These are phyloP conservation scores for Scedosporium dehoogii DNA, from an alignment of 2,329 filamentous ascomycete species.

Conservation along the genomic window DNA sequence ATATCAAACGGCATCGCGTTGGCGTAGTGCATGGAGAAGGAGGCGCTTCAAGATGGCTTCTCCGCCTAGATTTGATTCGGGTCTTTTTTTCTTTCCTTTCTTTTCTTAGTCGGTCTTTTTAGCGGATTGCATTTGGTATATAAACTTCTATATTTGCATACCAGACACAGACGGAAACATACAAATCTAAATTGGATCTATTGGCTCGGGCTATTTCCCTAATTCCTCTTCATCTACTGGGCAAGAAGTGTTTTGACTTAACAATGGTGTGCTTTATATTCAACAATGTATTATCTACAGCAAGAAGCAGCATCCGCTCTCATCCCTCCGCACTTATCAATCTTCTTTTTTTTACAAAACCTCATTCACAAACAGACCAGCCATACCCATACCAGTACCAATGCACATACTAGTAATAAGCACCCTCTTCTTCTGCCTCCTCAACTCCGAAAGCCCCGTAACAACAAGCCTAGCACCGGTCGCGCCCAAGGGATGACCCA, in stretches of 20 bases:
- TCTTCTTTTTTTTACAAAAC: constrained; percentile 7
- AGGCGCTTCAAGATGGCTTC: not conserved
- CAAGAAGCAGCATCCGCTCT: not conserved
- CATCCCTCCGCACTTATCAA: not conserved
- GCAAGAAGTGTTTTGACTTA: no score
- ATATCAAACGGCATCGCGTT: not conserved
- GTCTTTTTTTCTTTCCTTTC: not conserved
- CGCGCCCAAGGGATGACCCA: constrained; percentile 72
- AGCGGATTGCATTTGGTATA: not conserved
- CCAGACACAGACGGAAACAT: not conserved
- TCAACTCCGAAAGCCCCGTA: constrained; percentile 77
- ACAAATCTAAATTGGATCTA: not conserved
- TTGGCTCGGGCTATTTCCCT: no score
- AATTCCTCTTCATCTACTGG: no score
- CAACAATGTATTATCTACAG: no score
- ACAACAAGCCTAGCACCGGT: constrained; percentile 77
- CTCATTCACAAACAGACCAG: constrained; percentile 56
- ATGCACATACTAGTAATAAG: constrained; percentile 87
- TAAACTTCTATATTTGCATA: not conserved
- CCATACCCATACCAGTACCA: constrained; percentile 61
- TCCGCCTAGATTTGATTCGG: not conserved
- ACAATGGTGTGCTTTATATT: no score
- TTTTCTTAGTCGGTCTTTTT: not conserved
- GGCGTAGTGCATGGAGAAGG: not conserved
- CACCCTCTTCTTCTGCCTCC: constrained; percentile 81